phyloP scores from a whole-genome alignment of 306 rosid genomes.

The Chamaecrista fasciculata region DNA sequence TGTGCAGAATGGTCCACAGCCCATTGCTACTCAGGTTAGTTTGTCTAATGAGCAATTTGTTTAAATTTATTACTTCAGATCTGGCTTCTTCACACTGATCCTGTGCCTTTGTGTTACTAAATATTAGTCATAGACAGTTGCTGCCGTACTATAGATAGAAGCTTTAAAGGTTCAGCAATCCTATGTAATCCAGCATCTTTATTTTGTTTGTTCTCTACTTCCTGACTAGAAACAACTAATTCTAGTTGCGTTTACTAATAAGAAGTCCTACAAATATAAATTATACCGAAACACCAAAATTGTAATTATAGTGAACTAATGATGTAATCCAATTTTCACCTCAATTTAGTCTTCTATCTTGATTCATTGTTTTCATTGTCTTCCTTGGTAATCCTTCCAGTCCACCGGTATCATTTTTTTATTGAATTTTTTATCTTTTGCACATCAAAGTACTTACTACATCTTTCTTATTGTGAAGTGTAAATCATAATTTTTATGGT shows the following conservation, averaged over 20 bases:
- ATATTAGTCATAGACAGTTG: background rate
- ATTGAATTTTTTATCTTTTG: background rate
- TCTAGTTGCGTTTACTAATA: background rate
- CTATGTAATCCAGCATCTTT: background rate
- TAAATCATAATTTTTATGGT: no score
- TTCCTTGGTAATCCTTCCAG: background rate
- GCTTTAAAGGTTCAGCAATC: background rate
- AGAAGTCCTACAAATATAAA: background rate
- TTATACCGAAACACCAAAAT: background rate
- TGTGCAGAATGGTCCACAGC: slow-evolving; percentile 58
- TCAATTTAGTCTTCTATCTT: no score
- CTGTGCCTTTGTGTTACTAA: background rate
- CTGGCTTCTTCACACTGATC: background rate
- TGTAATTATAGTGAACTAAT: background rate
- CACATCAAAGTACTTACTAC: background rate
- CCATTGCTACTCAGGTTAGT: slow-evolving; percentile 70
- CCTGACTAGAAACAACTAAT: background rate
- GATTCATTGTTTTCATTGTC: background rate
- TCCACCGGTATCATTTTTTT: background rate
- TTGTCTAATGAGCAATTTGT: slow-evolving; percentile 9
- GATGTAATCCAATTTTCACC: no score
- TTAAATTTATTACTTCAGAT: background rate
- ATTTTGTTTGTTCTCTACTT: background rate
- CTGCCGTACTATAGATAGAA: background rate
- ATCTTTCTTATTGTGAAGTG: slow-evolving; percentile 3